Evolutionary conservation across 495 filamentous ascomycete genomes (phyloP), one percentile per base, ranked within the genome.

Genomic region (Penicillium turbatum): DNA sequence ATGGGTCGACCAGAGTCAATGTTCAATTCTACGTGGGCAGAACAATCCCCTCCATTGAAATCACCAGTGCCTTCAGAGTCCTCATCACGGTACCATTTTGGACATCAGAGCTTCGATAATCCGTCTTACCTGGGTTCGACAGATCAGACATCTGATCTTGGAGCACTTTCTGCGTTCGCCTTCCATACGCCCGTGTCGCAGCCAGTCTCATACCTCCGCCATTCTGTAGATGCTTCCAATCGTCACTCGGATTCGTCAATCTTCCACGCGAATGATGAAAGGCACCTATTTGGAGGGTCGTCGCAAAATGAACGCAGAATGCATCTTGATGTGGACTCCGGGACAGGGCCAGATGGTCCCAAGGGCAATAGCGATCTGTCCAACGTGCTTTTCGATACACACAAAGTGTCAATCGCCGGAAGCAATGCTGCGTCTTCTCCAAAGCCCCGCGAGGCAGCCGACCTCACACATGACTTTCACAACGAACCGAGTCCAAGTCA

Each of bases 121-220:
- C 13, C 47, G 1, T 59, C 65, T 9, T 65, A 57, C 19, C 60
- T 65, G 3, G 54, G 66, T 6, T 61, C 63, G 1, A 61, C 58
- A 4, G 70, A 68, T 37, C 64, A 69, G 15, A 61, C 53, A 16
- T 62, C 67, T 0, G 67, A 63, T 9, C 55, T 74, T n/a, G 50
- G 60, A 5, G 62, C 65, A n/a, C 55, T 72, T 1, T 61, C 64
- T 17, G 51, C 57, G 2, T 71, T 75, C 41, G 54, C 55, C 6
- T 70, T 72, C 30, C 63, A 61, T 5, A 48, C 65, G n/a, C 54
- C 65, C 0, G 61, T 71, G 0, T 70, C 72, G 1, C 69, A 69
- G 39, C 67, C 72, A 16, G 60, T 65, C 9, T 76, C 71, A 1
- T 72, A 69, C 40, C 60, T 75, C 51, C 72, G 70, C 6, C 67